Base-by-base conservation (phyloP, 208 protist species). In the Leishmania amazonensis region DNA sequence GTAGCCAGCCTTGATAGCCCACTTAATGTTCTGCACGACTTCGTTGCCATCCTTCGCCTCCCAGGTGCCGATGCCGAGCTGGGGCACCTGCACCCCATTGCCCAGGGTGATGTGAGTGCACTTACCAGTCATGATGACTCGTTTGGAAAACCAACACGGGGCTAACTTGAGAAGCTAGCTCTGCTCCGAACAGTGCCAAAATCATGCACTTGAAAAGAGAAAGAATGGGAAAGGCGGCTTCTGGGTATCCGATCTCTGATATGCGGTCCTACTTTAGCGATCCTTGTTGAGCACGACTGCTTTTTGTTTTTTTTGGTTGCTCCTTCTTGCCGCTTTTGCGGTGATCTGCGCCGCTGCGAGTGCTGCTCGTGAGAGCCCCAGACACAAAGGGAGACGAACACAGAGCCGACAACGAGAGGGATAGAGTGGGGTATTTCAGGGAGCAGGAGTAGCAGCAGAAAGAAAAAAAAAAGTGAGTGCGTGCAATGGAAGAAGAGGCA, bases 31-130 rank as follows among this genome's bases (percentile, higher is more conserved):
- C 57, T 87, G 58, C n/a, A 83, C 74, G 0, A 90, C 81, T 75
- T 93, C 87, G 11, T 85, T 73, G 31, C 85, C 88, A 68, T 93
- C 83, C 62, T 84, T 80, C 38, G 87, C 83, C 79, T 93, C 75
- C 83, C 87, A 97, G 40, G 94, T 94, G 47, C 95, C 95, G n/a
- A 97, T 74, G 53, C 95, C 95, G 40, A 98, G 75, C 73, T 91
- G 87, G 19, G 96, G 95, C 81, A 97, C 94, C 53, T 88, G 40
- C 15, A 94, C 90, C 15, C 91, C 88, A 49, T 94, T 95, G 79
- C 85, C 83, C n/a, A 94, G 86, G 6, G 78, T 88, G 62, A 94
- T 51, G 58, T 73, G 65, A 8, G 85, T 74, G 57, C 87, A 87
- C 62, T 83, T 38, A 31, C 2, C 75, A 79, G 83, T 45, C 83